Evolutionary conservation across 1,284 basidiomycete species (phyloP), one percentile per base, ranked within the genome.

Genomic region (Rhodotorula sp.): DNA sequence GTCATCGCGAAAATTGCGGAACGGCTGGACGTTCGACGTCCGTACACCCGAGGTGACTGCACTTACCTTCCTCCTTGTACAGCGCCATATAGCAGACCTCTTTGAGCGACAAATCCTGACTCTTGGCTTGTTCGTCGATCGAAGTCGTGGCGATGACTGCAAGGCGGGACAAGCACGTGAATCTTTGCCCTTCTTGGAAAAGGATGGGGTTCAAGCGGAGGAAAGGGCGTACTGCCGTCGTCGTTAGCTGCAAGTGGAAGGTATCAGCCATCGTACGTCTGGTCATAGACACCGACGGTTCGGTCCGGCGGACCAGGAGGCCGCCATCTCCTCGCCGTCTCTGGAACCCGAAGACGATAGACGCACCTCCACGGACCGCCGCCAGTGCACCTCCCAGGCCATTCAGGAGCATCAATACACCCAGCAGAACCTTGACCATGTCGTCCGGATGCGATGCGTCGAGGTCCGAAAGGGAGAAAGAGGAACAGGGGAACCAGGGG

Each of bases 11-110:
- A 33, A 33, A 33, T 7, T 7, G 33, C 7, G 33, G 33, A 33
- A 33, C 4, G 7, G 33, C 33, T 33, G 33, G 33, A 7, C 33
- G 7, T 33, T 33, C 33, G 33, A 33, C 33, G 33, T 33, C 33
- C 33, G 33, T 7, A 33, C 33, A 7, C 33, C 33, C 4, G 53
- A 15, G 7, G 24, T 8, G 26, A 20, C n/a, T 54, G 18, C n/a
- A 26, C 57, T 24, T 24, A 59, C 57, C 46, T 6, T 30, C 20
- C 30, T 48, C 60, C 60, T 60, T 24, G 60, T 60, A 60, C 14
- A 60, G 30, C 60, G 49, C 60, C 30, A 60, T 20, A 33, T 49
- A 51, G 46, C 60, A 60, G 12, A 46, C 48, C 18, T 60, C 60
- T 33, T 60, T 60, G 20, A 49, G 60, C 60, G 60, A 37, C 26